Evolutionary conservation across 805 yeast genomes (phyloP), one percentile per base, ranked within the genome.

Genomic region (Ogataea pilisensis): DNA sequence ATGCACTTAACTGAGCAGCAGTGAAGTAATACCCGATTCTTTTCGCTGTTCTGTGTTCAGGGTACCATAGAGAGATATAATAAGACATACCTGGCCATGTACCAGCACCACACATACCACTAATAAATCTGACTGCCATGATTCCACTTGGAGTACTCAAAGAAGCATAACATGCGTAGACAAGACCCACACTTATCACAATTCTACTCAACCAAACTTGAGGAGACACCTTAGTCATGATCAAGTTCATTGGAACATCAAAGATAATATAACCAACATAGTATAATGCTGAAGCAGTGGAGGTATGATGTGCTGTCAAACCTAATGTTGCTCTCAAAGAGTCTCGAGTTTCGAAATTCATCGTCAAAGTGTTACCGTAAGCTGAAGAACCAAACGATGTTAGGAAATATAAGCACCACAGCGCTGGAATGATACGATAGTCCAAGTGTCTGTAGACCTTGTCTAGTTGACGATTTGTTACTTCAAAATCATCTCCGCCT

Each of bases 71-170:
- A 0, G 90, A 77, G 32, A 87, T 70, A 55, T 87, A 87, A 63
- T 86, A 87, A 18, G 88, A 78, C 82, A 87, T 70, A 8, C 95
- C 95, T 1, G 95, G 95, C 95, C 95, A 86, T 4, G 86, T 78
- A 31, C 95, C 95, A 9, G 95, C 93, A 38, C 86, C 86, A 42
- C 82, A 83, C 41, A 82, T 50, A 35, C 95, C 95, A 22, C 83
- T 73, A 42, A 87, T 70, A 43, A 86, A 78, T 48, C 95, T 70
- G 32, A 80, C 61, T 2, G 89, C 95, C 42, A 80, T 77, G 24
- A 87, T 65, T 5, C 91, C 91, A 8, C 71, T 54, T 4, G 74
- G 64, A 39, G 69, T 72, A n/a, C 57, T 45, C 42, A 85, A 65
- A 1, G 85, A 81, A 5, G 80, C 68, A 57, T 83, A 85, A 58